Conservation (phyloP, 805 yeast species). For the Limtongozyma cylindracea region DNA sequence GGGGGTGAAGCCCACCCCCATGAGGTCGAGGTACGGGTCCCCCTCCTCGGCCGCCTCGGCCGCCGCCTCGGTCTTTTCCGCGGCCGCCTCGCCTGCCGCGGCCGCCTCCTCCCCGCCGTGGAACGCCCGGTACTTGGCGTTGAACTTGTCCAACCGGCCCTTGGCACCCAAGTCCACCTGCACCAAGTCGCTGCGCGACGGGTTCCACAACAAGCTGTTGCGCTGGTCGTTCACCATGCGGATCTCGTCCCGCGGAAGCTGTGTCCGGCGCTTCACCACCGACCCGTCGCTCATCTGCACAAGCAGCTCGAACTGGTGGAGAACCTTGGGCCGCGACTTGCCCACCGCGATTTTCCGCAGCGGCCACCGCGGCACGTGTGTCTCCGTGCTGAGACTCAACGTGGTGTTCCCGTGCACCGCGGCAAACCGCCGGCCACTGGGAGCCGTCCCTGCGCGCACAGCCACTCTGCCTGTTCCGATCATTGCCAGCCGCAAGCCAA, state of each 20-base stretch:
- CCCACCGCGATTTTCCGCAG: too few relatives aligned
- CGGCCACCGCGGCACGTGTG: too few relatives aligned
- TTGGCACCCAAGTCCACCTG: slow-evolving; percentile 62
- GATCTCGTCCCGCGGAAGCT: slow-evolving; percentile 69
- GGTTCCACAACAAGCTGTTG: slow-evolving; percentile 74
- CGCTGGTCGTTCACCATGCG: slow-evolving; percentile 77
- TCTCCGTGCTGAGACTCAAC: too few relatives aligned
- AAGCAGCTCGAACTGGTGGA: slow-evolving; percentile 65
- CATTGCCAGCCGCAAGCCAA: too few relatives aligned
- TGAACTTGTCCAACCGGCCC: slow-evolving; percentile 57
- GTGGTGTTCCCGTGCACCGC: too few relatives aligned
- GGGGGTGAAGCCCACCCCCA: too few relatives aligned
- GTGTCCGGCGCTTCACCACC: slow-evolving; percentile 60
- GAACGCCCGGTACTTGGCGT: slow-evolving; percentile 32
- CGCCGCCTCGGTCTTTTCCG: slow-evolving; percentile 2
- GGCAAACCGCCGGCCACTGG: too few relatives aligned
- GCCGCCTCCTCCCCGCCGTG: slow-evolving; percentile 9
- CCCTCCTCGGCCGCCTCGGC: slow-evolving; percentile 1
- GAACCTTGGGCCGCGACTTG: slow-evolving; percentile 82
- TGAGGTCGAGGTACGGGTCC: too few relatives aligned
- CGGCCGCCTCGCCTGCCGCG: slow-evolving; percentile 2
- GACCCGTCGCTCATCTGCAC: slow-evolving; percentile 94
- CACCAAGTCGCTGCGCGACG: slow-evolving; percentile 51
- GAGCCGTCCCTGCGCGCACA: too few relatives aligned
- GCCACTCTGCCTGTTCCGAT: too few relatives aligned